These are phyloP conservation scores for Malassezia dermatis DNA, from an alignment of 1,284 basidiomycete genomes.

Conservation along the genomic window DNA sequence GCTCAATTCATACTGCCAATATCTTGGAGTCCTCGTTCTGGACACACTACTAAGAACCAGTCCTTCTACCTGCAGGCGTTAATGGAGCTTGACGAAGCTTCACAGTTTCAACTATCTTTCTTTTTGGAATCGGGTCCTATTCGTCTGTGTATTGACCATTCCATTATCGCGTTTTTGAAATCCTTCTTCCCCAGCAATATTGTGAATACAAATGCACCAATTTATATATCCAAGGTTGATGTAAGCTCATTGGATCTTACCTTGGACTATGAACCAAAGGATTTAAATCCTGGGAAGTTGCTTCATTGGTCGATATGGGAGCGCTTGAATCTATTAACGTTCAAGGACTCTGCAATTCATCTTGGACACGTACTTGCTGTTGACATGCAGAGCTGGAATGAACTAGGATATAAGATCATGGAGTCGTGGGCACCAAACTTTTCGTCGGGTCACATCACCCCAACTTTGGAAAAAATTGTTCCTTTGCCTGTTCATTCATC, in stretches of 20 bases:
- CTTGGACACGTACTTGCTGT: slow-evolving; percentile 79
- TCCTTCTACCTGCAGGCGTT: not conserved
- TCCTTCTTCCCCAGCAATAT: not conserved
- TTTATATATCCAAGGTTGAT: slow-evolving; percentile 54
- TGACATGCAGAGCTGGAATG: slow-evolving; percentile 78
- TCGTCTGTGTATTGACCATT: not conserved
- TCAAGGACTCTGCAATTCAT: slow-evolving; percentile 96
- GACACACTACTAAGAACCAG: not conserved
- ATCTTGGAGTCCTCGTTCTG: not conserved
- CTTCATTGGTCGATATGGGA: slow-evolving; percentile 85
- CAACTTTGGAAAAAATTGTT: slow-evolving; percentile 91
- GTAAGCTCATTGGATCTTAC: slow-evolving; percentile 74
- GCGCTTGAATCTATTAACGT: slow-evolving; percentile 99
- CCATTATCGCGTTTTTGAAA: not conserved
- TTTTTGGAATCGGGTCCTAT: not conserved
- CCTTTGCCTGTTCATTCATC: slow-evolving; percentile 83
- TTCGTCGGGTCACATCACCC: slow-evolving; percentile 91
- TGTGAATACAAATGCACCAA: not conserved
- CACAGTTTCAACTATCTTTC: not conserved
- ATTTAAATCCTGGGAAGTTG: slow-evolving; percentile 74
- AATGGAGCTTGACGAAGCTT: not conserved
- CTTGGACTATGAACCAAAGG: slow-evolving; percentile 93
- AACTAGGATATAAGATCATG: slow-evolving; percentile 78
- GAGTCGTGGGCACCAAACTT: slow-evolving; percentile 99
- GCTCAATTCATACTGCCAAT: not conserved